A percentile compares a stretch with the other conserved stretches of the same genome.
Conservation (phyloP, 805 yeast genomes). For the Soucietia sequanensis region DNA sequence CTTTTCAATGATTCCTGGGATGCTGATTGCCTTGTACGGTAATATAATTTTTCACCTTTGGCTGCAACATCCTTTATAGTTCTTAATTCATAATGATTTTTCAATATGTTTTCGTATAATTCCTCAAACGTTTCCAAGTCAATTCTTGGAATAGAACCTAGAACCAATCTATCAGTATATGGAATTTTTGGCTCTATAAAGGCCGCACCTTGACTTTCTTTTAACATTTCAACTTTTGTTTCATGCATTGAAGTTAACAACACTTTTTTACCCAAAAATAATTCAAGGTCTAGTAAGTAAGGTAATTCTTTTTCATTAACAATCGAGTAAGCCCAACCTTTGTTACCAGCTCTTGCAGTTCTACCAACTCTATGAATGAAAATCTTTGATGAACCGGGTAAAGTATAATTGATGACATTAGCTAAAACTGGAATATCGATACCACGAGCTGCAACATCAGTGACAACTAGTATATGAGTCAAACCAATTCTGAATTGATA, state of each 20-base stretch:
- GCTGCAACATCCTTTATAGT: conserved; percentile 66
- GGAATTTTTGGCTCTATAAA: conserved; percentile 58
- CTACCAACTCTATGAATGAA: conserved; percentile 98
- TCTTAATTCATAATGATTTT: conserved; percentile 65
- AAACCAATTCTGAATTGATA: conserved; percentile 82
- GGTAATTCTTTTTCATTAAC: conserved; percentile 85
- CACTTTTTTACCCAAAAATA: conserved; percentile 83
- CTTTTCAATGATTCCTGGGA: conserved; percentile 83
- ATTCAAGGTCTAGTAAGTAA: conserved; percentile 82
- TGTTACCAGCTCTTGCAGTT: conserved; percentile 98
- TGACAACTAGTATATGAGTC: conserved; percentile 86
- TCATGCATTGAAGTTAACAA: conserved; percentile 69
- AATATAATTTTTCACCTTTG: conserved; percentile 86
- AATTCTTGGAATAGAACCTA: conserved; percentile 79
- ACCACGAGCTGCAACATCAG: conserved; percentile 99
- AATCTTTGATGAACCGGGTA: conserved; percentile 90
- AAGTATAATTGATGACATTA: conserved; percentile 85
- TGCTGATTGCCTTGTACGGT: conserved; percentile 83
- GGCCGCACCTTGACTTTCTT: conserved; percentile 42
- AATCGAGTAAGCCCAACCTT: conserved; percentile 96
- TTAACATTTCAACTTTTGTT: conserved; percentile 53
- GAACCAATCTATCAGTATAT: conserved; percentile 72
- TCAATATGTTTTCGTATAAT: conserved; percentile 58
- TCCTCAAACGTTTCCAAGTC: conserved; percentile 74
- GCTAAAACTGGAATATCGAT: conserved; percentile 96